These are phyloP conservation scores for Castanea sativa DNA, from an alignment of 306 rosid species.

Conservation along the genomic window DNA sequence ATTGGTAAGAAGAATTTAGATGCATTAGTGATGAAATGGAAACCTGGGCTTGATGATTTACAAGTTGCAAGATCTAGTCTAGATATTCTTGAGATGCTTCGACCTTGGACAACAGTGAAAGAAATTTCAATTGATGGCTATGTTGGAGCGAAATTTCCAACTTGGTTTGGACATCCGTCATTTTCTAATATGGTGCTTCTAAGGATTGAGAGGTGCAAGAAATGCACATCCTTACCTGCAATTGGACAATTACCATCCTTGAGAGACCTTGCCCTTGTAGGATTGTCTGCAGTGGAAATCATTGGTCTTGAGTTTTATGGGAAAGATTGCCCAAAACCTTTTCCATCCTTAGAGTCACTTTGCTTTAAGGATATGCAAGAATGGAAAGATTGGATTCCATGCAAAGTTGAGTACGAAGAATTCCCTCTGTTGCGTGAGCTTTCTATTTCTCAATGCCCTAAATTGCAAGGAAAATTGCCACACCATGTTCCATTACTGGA, in stretches of 20 bases:
- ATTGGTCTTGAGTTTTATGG: slow-evolving; percentile 2
- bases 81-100: neutral
- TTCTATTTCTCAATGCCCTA: neutral
- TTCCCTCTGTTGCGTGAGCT: neutral
- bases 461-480: neutral
- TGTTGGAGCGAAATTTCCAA: neutral
- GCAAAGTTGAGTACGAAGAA: neutral
- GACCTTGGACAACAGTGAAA: neutral
- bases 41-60: neutral
- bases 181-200: neutral
- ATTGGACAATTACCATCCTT: neutral
- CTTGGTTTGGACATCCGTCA: neutral
- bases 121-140: neutral
- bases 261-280: neutral
- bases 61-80: neutral
- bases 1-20: neutral
- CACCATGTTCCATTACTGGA: neutral
- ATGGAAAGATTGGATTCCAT: neutral
- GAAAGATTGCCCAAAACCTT: neutral
- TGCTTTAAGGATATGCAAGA: neutral
- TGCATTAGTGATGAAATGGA: neutral
- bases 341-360: neutral
- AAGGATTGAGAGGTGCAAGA: neutral
- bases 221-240: neutral
- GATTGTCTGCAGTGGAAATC: neutral